phyloP scores from a whole-genome alignment of 148 eudicot species.

The Camellia japonica region DNA sequence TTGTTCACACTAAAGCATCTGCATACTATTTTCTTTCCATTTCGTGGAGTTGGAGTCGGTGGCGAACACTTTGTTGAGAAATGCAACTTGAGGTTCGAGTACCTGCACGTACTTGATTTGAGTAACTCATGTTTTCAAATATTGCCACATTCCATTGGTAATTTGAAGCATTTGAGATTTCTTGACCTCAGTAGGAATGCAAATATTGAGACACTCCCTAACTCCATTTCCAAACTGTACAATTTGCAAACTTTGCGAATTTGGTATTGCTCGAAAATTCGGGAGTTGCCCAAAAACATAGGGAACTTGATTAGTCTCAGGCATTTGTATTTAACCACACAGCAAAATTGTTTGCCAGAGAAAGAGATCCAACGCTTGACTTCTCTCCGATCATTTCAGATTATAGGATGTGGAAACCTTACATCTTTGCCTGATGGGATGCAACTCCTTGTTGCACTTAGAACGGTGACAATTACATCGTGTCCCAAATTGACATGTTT shows the following conservation, averaged over 20 bases:
- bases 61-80: too few species aligned
- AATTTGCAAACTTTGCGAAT: neutral
- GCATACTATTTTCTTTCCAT: neutral
- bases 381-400: neutral
- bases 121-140: neutral
- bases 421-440: neutral
- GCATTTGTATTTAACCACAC: neutral
- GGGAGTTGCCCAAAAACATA: neutral
- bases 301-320: slow-evolving; percentile 9
- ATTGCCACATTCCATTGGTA: slow-evolving; percentile 11
- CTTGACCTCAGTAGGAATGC: neutral
- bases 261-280: neutral
- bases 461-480: neutral
- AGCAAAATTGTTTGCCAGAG: slow-evolving; percentile 2
- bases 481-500: neutral
- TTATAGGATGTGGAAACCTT: neutral
- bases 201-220: slow-evolving; percentile 4
- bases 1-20: neutral
- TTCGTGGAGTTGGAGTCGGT: too few species aligned
- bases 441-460: neutral
- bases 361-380: slow-evolving; percentile 7
- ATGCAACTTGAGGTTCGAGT: slow-evolving; percentile 1
- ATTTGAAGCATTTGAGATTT: slow-evolving; percentile 11
- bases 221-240: too few species aligned
- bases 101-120: neutral